These are phyloP conservation scores for Apium graveolens DNA, from an alignment of 129 eudicot species.

Conservation along the genomic window DNA sequence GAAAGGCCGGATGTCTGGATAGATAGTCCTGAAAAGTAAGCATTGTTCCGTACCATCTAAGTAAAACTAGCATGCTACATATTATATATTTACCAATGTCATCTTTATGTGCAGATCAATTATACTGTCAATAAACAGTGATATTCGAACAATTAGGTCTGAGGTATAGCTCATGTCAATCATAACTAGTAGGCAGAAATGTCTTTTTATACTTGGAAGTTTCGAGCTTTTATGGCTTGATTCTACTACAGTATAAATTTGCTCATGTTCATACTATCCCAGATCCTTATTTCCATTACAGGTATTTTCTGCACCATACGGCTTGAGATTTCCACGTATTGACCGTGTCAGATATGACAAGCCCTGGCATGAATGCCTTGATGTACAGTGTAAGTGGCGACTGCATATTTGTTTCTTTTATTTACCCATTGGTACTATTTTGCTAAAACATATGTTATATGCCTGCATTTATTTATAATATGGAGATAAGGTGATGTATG, in stretches of 20 bases:
- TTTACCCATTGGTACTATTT: background rate
- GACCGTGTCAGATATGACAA: slow-evolving; percentile 87
- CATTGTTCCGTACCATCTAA: background rate
- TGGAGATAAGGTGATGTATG: background rate
- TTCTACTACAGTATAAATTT: background rate
- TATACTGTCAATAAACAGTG: slow-evolving; percentile 86
- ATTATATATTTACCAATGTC: slow-evolving; percentile 10
- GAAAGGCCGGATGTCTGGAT: slow-evolving; percentile 99
- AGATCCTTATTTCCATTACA: slow-evolving; percentile 10
- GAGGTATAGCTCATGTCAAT: slow-evolving; percentile 39
- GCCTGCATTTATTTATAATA: background rate
- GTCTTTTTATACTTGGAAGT: background rate
- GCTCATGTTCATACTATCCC: background rate
- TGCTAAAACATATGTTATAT: background rate
- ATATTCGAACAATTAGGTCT: slow-evolving; percentile 87
- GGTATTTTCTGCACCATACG: slow-evolving; percentile 98
- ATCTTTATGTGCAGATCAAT: slow-evolving; percentile 49
- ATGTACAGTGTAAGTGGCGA: slow-evolving; percentile 66
- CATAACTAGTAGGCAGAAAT: slow-evolving; percentile 1
- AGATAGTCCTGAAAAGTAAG: slow-evolving; percentile 95
- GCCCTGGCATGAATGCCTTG: slow-evolving; percentile 99
- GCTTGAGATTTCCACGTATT: slow-evolving; percentile 97
- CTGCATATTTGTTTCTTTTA: background rate
- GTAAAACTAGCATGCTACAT: background rate
- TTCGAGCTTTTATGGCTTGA: background rate